Base-by-base conservation (phyloP, 1,284 basidiomycete species). In the Inonotus obliquus region DNA sequence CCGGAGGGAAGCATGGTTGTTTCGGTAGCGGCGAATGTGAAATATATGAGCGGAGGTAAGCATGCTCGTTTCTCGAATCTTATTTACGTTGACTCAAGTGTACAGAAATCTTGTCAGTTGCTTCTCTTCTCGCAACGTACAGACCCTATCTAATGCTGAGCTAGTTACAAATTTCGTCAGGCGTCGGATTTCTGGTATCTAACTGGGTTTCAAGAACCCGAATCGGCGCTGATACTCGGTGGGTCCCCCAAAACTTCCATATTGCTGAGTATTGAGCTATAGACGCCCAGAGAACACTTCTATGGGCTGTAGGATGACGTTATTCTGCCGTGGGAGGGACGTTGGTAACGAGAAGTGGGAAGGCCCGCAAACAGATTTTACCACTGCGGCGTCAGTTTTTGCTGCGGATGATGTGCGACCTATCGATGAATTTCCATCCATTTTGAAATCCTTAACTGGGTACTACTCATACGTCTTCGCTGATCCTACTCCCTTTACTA, bases 121-220 rank as follows among this genome's bases (percentile, higher is more conserved):
- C 29, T 17, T 29, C 45, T 19, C 23, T 29, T 37, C n/a, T n/a
- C n/a, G n/a, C n/a, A 39, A n/a, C 37, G 14, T 44, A 21, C 6
- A 39, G 37, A 25, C 14, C 37, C 38, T 48, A 27, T 61, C 14
- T 58, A 38, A n/a, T 10, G 21, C 19, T 13, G n/a, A 45, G 19
- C 35, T 66, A 96, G 94, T 73, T 98, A 98, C 80, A 95, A 95
- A 73, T 98, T 94, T 72, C 85, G 96, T 41, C 96, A 98, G 74
- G 85, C 87, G 0, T 96, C 94, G 48, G 89, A 96, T 74, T 94
- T 96, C 72, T 92, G 87, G 88, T 98, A 98, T 71, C 79, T 98
- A 11, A 96, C 96, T 0, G 96, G 97, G 5, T 97, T 97, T 70
- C 86, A 95, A 64, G 96, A 98, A 73, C 92, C 95, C 0, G 91